Evolutionary conservation across 1,284 basidiomycete genomes (phyloP), one percentile per base, ranked within the genome.

Genomic region (Xerocomus amazonicus): DNA sequence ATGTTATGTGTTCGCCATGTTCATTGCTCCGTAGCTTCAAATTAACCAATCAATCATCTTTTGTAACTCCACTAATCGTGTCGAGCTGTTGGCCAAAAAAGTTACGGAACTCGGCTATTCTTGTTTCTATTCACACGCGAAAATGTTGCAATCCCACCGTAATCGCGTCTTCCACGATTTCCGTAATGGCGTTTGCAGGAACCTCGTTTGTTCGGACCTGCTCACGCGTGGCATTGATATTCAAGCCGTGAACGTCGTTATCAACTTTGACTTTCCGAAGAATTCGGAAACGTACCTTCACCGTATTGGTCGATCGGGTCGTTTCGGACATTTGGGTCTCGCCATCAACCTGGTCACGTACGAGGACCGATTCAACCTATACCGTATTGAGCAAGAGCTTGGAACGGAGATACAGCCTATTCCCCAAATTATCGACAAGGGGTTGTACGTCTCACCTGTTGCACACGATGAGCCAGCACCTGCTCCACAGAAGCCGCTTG

Each of bases 131-230:
- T 98, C 96, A 49, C 96, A 99, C 69, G 97, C 96, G 47, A 97
- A 97, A 76, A 99, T 99, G 97, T 86, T 97, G 14, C 97, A 99
- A 73, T 87, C 89, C 32, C 93, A 98, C 71, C 92, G 97, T 56
- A 99, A 99, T 75, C 89, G 96, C 65, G 97, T 99, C 59, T 99
- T 99, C 81, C 97, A 99, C 75, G 96, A 99, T 72, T 99, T 99
- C 83, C 87, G 96, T 59, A 93, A 94, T 65, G 96, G 96, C 57
- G 92, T 95, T 49, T 98, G 95, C 76, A 88, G 96, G 60, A 99
- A 98, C 74, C 84, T 99, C 57, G 96, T 99, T 65, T 99, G 97
- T 76, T 81, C 81, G 56, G 94, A 99, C 74, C 83, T 99, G 54
- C 84, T 99, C 62, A 99, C 96, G 9, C 90, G 97, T 63, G 96